Evolutionary conservation across 768 basidiomycete genomes (phyloP).

Genomic region (Phanerodontia chrysosporium): DNA sequence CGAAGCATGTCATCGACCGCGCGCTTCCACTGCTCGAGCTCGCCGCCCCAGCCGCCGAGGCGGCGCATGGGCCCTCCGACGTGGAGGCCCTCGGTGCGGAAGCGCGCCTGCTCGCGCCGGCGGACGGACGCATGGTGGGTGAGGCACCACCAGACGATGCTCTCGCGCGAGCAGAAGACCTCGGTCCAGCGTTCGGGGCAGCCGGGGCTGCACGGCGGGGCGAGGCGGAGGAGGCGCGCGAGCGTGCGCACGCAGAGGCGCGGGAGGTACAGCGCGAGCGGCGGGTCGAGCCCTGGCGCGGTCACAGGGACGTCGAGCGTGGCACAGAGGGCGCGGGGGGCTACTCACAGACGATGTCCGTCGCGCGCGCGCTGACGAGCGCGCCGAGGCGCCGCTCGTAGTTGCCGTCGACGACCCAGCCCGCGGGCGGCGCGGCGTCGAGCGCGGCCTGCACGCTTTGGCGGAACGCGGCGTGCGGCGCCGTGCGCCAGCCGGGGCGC

Average conservation of each 20-base stretch:
- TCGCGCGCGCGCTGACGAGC: constrained; percentile 14
- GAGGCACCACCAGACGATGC: constrained; percentile 30
- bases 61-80: constrained; percentile 18
- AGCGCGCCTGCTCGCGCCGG: constrained; percentile 11
- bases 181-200: constrained; percentile 23
- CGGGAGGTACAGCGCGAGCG: constrained; percentile 55
- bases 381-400: constrained; percentile 11
- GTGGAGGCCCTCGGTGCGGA: constrained; percentile 19
- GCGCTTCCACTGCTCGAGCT: constrained; percentile 19
- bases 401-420: constrained; percentile 23
- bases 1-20: constrained; percentile 12
- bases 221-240: constrained; percentile 27
- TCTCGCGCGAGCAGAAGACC: constrained; percentile 26
- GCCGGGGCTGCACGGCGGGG: constrained; percentile 24
- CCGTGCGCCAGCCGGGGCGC: constrained; percentile 11
- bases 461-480: constrained; percentile 14
- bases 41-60: constrained; percentile 22
- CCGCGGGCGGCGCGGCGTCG: constrained; percentile 4
- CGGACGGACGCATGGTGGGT: constrained; percentile 13
- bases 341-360: constrained; percentile 28
- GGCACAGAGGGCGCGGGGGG: constrained; percentile 30
- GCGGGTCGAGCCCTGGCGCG: constrained; percentile 68
- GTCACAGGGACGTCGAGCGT: background rate
- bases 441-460: constrained; percentile 11
- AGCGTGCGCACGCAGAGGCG: constrained; percentile 52